These are phyloP conservation scores for Trichoderma gracile DNA, from an alignment of 2,329 filamentous ascomycete genomes.

Conservation along the genomic window DNA sequence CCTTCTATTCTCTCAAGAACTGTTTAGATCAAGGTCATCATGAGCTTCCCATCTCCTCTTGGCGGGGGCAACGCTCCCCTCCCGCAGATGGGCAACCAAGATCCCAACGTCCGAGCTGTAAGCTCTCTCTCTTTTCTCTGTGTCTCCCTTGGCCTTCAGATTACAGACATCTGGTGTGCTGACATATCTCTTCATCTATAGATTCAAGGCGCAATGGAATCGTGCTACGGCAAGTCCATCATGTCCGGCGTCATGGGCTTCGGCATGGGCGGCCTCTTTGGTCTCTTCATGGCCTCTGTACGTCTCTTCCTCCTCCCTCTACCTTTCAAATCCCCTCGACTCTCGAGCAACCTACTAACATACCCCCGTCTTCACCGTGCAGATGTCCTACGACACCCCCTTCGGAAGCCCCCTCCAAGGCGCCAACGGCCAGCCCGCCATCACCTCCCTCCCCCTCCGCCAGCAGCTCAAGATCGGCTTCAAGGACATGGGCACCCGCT, in stretches of 20 bases:
- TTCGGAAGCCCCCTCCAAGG: slow-evolving; percentile 57
- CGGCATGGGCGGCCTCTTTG: slow-evolving; percentile 88
- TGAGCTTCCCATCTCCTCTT: slow-evolving; percentile 44
- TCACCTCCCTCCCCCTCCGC: slow-evolving; percentile 70
- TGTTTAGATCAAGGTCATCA: too few relatives aligned
- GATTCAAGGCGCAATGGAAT: slow-evolving; percentile 88
- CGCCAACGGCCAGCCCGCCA: slow-evolving; percentile 39
- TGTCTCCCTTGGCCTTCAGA: too few relatives aligned
- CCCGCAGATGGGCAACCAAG: slow-evolving; percentile 43
- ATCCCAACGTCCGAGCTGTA: slow-evolving; percentile 55
- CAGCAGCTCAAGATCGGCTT: slow-evolving; percentile 85
- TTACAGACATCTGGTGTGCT: background rate
- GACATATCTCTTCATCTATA: slow-evolving; percentile 39
- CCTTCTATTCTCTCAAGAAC: too few relatives aligned
- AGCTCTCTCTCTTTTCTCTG: slow-evolving; percentile 28
- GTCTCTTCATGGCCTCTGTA: slow-evolving; percentile 97
- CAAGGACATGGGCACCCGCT: slow-evolving; percentile 89
- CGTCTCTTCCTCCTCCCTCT: slow-evolving; percentile 38
- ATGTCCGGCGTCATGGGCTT: slow-evolving; percentile 94
- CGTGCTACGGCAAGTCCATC: slow-evolving; percentile 82
- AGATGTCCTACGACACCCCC: slow-evolving; percentile 99
- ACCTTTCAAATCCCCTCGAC: too few relatives aligned
- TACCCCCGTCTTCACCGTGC: background rate
- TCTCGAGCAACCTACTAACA: background rate
- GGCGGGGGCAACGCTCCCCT: slow-evolving; percentile 30